Conservation (phyloP, 192 early-diverging fungal genomes). For the Phlyctochytrium arcticum region DNA sequence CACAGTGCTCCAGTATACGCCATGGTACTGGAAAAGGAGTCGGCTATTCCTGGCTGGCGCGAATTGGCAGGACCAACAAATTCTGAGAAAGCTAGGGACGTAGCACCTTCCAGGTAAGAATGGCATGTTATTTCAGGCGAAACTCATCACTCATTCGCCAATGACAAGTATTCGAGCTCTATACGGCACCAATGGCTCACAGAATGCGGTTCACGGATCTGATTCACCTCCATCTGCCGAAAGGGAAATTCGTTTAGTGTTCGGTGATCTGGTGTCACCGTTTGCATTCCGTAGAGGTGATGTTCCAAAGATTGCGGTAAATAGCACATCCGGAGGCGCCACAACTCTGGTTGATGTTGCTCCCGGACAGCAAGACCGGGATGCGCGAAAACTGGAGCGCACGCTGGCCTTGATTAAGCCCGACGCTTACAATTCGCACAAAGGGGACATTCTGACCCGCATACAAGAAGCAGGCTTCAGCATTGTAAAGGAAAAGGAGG, state of each 20-base stretch:
- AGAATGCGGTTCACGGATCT: slow-evolving; percentile 56
- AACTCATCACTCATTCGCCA: slow-evolving; percentile 19
- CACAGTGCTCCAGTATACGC: slow-evolving; percentile 22
- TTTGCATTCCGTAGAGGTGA: neutral
- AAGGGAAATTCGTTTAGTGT: slow-evolving; percentile 40
- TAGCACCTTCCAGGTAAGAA: slow-evolving; percentile 34
- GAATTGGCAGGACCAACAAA: slow-evolving; percentile 55
- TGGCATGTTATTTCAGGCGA: slow-evolving; percentile 13
- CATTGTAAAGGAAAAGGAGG: slow-evolving; percentile 29
- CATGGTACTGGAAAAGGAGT: slow-evolving; percentile 40
- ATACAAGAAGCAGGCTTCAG: slow-evolving; percentile 30
- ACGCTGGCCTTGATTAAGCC: slow-evolving; percentile 45
- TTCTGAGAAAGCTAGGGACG: slow-evolving; percentile 45
- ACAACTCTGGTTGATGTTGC: neutral
- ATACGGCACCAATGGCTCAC: slow-evolving; percentile 45
- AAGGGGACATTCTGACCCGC: slow-evolving; percentile 27
- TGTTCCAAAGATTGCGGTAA: neutral
- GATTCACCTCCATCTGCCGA: slow-evolving; percentile 38
- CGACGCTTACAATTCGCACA: slow-evolving; percentile 25
- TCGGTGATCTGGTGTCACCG: slow-evolving; percentile 28
- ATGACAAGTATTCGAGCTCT: slow-evolving; percentile 43
- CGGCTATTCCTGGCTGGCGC: slow-evolving; percentile 40
- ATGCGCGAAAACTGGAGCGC: slow-evolving; percentile 3
- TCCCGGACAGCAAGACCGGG: slow-evolving; percentile 3
- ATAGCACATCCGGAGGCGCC: neutral